phyloP scores from a whole-genome alignment of 2,329 filamentous ascomycete genomes.

The Bertia moriformis region DNA sequence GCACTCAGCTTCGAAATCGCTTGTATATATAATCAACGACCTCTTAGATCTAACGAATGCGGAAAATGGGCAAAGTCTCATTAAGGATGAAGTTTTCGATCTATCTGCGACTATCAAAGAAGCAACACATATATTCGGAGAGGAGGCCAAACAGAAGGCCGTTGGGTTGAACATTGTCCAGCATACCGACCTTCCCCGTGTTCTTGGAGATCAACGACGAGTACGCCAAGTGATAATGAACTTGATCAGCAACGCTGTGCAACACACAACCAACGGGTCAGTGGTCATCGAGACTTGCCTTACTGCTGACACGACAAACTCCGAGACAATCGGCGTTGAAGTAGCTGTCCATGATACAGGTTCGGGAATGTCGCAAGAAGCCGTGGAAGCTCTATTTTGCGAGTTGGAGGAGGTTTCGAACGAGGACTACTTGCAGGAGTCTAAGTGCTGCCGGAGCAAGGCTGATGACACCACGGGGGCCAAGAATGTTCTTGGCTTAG shows the following conservation, averaged over 20 bases:
- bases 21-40: slow-evolving; percentile 91
- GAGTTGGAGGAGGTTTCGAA: slow-evolving; percentile 43
- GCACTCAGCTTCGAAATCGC: slow-evolving; percentile 78
- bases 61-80: slow-evolving; percentile 63
- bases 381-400: slow-evolving; percentile 38
- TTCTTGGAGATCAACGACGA: slow-evolving; percentile 66
- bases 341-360: slow-evolving; percentile 67
- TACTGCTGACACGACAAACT: slow-evolving; percentile 39
- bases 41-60: slow-evolving; percentile 77
- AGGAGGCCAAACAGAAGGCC: slow-evolving; percentile 62
- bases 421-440: slow-evolving; percentile 6
- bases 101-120: slow-evolving; percentile 58
- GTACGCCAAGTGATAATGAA: slow-evolving; percentile 70
- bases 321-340: slow-evolving; percentile 51
- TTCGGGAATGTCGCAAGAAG: slow-evolving; percentile 48
- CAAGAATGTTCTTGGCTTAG: slow-evolving; percentile 54
- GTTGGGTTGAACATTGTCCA: slow-evolving; percentile 56
- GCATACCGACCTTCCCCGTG: slow-evolving; percentile 52
- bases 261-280: slow-evolving; percentile 53
- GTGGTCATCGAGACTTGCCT: slow-evolving; percentile 49
- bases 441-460: slow-evolving; percentile 8
- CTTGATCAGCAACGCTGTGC: slow-evolving; percentile 73
- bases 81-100: slow-evolving; percentile 72
- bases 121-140: slow-evolving; percentile 59
- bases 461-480: slow-evolving; percentile 7